Evolutionary conservation across 805 yeast genomes (phyloP), one percentile per base, ranked within the genome.

Genomic region (Yarrowia sp.): DNA sequence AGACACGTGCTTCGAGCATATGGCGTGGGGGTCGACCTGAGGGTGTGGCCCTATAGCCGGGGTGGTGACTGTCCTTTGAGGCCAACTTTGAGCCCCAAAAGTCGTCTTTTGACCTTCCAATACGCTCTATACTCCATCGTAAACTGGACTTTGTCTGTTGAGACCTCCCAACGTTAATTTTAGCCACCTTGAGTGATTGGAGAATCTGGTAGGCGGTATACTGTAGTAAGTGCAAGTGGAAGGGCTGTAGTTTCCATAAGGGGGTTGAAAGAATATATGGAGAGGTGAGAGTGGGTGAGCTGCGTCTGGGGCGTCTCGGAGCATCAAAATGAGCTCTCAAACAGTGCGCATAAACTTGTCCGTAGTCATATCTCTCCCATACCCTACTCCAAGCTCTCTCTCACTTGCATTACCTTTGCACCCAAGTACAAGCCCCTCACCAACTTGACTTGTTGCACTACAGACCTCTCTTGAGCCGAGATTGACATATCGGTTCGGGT

Each of bases 151-250:
- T 42, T 32, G 50, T 58, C 64, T 59, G 65, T 59, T 59, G 65
- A 48, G 52, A 59, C 65, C 40, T 59, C 65, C 65, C 65, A 59
- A 59, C 50, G 65, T 59, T 59, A 59, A 59, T 43, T 59, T 59
- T 59, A 59, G 52, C 52, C 42, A 15, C 35, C 40, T 52, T n/a
- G 49, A 43, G 52, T 35, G 52, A 59, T 59, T 59, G 65, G 48
- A 59, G 64, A 59, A 45, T 36, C 16, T 35, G 50, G 53, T 49
- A 49, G 53, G 53, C 52, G 40, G 53, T 32, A 49, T 11, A 11
- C 52, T 48, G 14, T 26, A 26, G 32, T 26, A 5, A 26, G 32
- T 26, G 32, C 32, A 26, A 26, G 32, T 26, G 32, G 32, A 26
- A 26, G 32, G 32, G 32, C 7, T 26, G 32, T 26, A 26, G 32